phyloP scores from a whole-genome alignment of 495 filamentous ascomycete genomes.

The Acidomyces sp. region DNA sequence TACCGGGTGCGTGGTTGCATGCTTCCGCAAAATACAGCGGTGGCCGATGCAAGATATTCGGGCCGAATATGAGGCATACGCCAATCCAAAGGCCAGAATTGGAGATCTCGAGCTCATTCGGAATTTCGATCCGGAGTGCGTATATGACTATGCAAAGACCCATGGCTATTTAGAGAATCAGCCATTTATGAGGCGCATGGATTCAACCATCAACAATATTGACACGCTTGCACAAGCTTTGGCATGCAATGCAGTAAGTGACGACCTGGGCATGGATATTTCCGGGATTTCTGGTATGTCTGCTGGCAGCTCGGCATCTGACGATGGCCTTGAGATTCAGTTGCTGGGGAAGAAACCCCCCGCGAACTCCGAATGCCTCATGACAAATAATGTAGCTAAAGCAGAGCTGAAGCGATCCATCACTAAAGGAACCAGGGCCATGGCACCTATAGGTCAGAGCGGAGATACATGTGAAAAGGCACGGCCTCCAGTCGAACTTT shows the following conservation, averaged over 20 bases:
- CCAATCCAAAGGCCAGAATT: constrained; percentile 47
- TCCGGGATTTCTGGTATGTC: neutral
- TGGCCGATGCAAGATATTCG: constrained; percentile 45
- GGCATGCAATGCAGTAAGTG: constrained; percentile 1
- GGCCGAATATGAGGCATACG: constrained; percentile 54
- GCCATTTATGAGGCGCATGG: constrained; percentile 12
- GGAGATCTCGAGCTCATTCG: constrained; percentile 43
- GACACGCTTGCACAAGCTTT: constrained; percentile 14
- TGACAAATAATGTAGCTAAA: too few relatives aligned
- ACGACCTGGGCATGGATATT: constrained; percentile 1
- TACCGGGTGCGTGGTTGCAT: constrained; percentile 66
- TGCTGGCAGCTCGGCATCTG: neutral
- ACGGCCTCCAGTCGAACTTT: too few relatives aligned
- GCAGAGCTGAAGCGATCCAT: too few relatives aligned
- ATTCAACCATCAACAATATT: constrained; percentile 11
- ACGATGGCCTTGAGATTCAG: neutral
- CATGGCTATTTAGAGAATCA: constrained; percentile 11
- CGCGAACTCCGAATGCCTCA: too few relatives aligned
- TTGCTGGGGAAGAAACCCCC: neutral
- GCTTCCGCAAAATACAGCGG: constrained; percentile 51
- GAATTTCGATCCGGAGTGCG: constrained; percentile 29
- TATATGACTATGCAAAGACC: constrained; percentile 14
- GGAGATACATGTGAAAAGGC: too few relatives aligned
- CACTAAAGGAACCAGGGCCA: too few relatives aligned
- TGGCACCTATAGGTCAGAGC: too few relatives aligned